phyloP scores from a whole-genome alignment of 2,329 filamentous ascomycete species.

The Stemphylium vesicarium region DNA sequence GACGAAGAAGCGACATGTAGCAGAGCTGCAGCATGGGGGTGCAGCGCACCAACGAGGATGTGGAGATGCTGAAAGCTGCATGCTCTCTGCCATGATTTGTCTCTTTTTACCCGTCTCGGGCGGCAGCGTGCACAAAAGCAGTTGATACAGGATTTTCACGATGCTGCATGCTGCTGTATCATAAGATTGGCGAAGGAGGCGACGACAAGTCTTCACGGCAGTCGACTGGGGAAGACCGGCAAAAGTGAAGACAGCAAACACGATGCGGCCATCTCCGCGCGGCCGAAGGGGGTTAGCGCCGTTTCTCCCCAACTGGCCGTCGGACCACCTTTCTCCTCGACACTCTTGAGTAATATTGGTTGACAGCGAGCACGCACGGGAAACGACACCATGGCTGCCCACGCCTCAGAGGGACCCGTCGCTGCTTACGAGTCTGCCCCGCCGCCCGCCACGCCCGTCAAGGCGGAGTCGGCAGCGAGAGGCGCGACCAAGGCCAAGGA shows the following conservation, averaged over 20 bases:
- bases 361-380: conserved; percentile 17
- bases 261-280: conserved; percentile 12
- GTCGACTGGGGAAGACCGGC: conserved; percentile 1
- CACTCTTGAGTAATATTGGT: conserved; percentile 17
- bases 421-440: conserved; percentile 34
- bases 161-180: conserved; percentile 13
- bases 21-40: conserved; percentile 8
- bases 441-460: conserved; percentile 24
- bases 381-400: conserved; percentile 34
- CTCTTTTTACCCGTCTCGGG: background rate
- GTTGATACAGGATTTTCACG: conserved; percentile 4
- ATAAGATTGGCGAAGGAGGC: conserved; percentile 20
- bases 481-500: conserved; percentile 22
- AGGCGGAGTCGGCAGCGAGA: conserved; percentile 21
- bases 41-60: conserved; percentile 10
- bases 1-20: conserved; percentile 27
- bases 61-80: conserved; percentile 22
- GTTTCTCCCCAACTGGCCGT: conserved; percentile 12
- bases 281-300: conserved; percentile 15
- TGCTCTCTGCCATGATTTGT: conserved; percentile 12
- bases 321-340: conserved; percentile 21
- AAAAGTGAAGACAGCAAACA: conserved; percentile 1
- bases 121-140: conserved; percentile 13
- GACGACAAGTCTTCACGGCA: conserved; percentile 15
- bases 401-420: conserved; percentile 34